Evolutionary conservation across 2,329 filamentous ascomycete genomes (phyloP), one percentile per base, ranked within the genome.

Genomic region (Fusarium ramigenum): DNA sequence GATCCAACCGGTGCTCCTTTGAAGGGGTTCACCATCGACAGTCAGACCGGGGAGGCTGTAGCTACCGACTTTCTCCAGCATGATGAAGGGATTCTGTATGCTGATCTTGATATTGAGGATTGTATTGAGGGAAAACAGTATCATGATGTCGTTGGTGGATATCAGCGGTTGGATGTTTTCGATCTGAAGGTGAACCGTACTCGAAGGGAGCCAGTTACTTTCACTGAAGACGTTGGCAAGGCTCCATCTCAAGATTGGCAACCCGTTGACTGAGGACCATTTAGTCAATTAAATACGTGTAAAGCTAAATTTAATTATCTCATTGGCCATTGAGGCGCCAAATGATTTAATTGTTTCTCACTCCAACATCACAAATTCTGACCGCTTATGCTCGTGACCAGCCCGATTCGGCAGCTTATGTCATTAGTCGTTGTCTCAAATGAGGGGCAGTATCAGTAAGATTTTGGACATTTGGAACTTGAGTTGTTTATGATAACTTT

Each of bases 121-220:
- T 88, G 86, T 43, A 79, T 90, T 1, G 87, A 89, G 70, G 85
- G 85, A 0, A 90, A 90, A 71, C 87, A 89, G 75, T 89, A 86
- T 67, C 87, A 89, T 66, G 88, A 89, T 77, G 82, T 88, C 5
- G 86, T 86, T 3, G 87, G 87, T 2, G 86, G 86, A 1, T 89
- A 89, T 77, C 88, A 89, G 75, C 79, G 88, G 5, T 76, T 87
- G 7, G 87, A 89, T 75, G 80, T 90, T 3, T 90, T 89, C 70
- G 80, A 87, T 36, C 59, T 89, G 14, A 85, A 82, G 37, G 84
- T 89, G 0, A 80, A 87, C 67, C 78, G 86, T 4, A 80, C 75
- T 19, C 80, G 85, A 19, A 73, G 78, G 30, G 67, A 81, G 19
- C 84, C 84, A 0, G 78, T 79, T 0, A 76, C 53, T 1, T 83